phyloP scores from a whole-genome alignment of 257 asterid genomes.

The Gentiana dahurica region DNA sequence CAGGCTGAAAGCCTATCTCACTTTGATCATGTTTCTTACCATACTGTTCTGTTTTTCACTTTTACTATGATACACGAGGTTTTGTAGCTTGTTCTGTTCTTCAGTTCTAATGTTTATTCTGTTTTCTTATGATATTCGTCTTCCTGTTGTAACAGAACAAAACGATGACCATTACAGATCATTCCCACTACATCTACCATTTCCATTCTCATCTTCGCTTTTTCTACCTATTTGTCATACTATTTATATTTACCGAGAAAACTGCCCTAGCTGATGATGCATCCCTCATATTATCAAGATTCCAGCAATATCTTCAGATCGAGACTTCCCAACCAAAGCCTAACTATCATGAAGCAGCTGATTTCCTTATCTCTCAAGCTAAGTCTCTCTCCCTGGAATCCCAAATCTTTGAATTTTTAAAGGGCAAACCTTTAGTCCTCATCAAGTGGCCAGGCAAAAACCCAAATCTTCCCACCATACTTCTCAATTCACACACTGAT shows the following conservation, averaged over 20 bases:
- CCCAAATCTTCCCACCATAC: constrained; percentile 69
- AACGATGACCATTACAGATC: constrained; percentile 1
- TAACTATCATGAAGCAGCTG: constrained; percentile 49
- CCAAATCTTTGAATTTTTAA: constrained; percentile 46
- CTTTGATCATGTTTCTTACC: too few species aligned
- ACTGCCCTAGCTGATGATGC: constrained; percentile 18
- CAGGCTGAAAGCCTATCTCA: not conserved
- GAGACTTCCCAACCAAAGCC: constrained; percentile 88
- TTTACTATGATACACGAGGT: too few species aligned
- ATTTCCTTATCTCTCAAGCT: constrained; percentile 61
- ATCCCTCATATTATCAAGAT: constrained; percentile 47
- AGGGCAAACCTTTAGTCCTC: constrained; percentile 66
- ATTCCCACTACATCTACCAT: not conserved
- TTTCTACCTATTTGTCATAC: not conserved
- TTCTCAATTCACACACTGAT: constrained; percentile 93
- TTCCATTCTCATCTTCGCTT: not conserved
- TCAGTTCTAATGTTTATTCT: not conserved
- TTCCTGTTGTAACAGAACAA: not conserved
- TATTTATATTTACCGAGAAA: not conserved
- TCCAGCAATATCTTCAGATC: constrained; percentile 75
- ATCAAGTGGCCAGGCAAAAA: constrained; percentile 71
- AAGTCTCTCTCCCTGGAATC: constrained; percentile 48
- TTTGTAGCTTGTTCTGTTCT: too few species aligned
- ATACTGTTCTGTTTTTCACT: too few species aligned
- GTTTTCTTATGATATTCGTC: not conserved